Evolutionary conservation across 2,329 filamentous ascomycete species (phyloP), one percentile per base, ranked within the genome.

Genomic region (Calonectria leucothoes): DNA sequence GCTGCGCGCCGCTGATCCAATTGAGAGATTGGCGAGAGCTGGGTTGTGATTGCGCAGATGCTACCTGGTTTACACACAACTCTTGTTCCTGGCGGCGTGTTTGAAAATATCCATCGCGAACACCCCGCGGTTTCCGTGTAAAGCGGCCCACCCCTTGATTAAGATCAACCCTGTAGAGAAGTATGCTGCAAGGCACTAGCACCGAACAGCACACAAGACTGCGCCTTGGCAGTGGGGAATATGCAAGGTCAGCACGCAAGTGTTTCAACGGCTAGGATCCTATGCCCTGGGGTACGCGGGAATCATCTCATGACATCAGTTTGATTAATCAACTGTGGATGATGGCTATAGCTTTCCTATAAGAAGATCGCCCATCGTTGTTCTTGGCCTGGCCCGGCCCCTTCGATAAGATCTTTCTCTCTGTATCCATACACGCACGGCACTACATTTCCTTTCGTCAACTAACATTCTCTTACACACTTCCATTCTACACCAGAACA

Each of bases 171-270:
- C 20, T 23, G 23, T n/a, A 45, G n/a, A 45, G 20, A 45, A 23
- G 39, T 23, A 35, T 23, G 31, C 52, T 33, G 23, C 48, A 57
- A 14, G 31, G n/a, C 31, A 23, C 33, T 45, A 42, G 39, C 39
- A 45, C 39, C 39, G 39, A 45, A 45, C 39, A 45, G 33, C 51
- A 55, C 51, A 11, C 20, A 35, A 14, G 31, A 59, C 55, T 59
- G 55, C 55, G 55, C 55, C 55, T 59, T 35, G 52, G 52, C 31
- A 12, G 55, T 59, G 55, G 55, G n/a, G 55, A 59, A 59, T 37
- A 59, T 59, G 55, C 55, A 59, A 59, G 55, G 55, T 59, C 55
- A 59, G 55, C 55, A 59, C 31, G 14, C 31, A 35, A 37, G 55
- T 59, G 55, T 59, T 59, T 59, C 55, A 37, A 59, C 33, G 8